A percentile compares a stretch with the other conserved stretches of the same genome.
phyloP scores from a whole-genome alignment of 352 stramenopile genomes.

The Phytophthora cryptogea region DNA sequence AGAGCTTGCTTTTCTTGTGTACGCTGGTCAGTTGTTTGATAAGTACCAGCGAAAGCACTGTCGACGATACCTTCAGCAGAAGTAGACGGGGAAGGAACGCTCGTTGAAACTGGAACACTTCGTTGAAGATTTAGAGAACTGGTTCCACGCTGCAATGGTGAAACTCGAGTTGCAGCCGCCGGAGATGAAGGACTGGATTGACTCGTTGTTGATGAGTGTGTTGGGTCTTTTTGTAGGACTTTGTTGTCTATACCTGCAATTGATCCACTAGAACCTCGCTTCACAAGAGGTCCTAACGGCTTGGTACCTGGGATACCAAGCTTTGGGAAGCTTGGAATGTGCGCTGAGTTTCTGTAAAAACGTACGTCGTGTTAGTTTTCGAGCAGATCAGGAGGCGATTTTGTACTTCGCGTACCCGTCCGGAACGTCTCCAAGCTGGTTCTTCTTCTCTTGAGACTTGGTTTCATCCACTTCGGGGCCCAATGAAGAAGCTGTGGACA shows the following conservation, averaged over 20 bases:
- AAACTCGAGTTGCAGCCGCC: not conserved
- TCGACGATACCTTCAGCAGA: conserved; percentile 32
- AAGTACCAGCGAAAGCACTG: conserved; percentile 50
- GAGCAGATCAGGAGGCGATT: not conserved
- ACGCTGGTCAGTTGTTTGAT: conserved; percentile 70
- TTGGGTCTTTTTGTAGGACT: conserved; percentile 11
- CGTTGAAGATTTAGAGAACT: conserved; percentile 18
- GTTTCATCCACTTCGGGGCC: conserved; percentile 12
- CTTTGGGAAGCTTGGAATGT: conserved; percentile 55
- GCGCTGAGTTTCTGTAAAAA: conserved; percentile 13
- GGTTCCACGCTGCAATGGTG: conserved; percentile 21
- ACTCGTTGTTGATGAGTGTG: not conserved
- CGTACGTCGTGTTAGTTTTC: not conserved
- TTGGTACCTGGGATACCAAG: conserved; percentile 58
- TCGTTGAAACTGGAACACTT: not conserved
- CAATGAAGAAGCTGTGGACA: not conserved
- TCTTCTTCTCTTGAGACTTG: conserved; percentile 11
- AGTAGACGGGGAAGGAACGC: conserved; percentile 13
- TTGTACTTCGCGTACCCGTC: conserved; percentile 5
- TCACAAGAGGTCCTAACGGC: conserved; percentile 34
- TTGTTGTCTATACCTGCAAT: conserved; percentile 9
- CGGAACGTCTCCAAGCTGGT: conserved; percentile 2
- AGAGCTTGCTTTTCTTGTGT: conserved; percentile 71
- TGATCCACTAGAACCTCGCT: conserved; percentile 31
- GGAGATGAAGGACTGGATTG: not conserved